Evolutionary conservation across 768 basidiomycete species (phyloP).

Genomic region (Tricholoma flavovirens): DNA sequence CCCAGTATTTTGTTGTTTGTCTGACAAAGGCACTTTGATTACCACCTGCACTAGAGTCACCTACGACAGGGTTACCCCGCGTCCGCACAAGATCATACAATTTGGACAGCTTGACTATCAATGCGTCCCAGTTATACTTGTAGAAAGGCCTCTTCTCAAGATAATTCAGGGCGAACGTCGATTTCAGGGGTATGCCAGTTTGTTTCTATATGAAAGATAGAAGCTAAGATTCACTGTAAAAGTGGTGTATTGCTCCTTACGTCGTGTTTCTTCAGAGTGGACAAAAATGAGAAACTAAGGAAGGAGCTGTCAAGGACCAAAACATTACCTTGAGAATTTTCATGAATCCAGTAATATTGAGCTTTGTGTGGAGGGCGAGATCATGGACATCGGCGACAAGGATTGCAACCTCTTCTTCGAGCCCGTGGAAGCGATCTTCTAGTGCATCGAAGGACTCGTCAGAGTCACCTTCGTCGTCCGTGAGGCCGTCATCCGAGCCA

Average conservation of each 20-base stretch:
- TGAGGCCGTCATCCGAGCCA: slow-evolving; percentile 66
- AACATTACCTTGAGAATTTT: slow-evolving; percentile 87
- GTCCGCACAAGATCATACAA: slow-evolving; percentile 94
- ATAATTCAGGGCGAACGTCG: slow-evolving; percentile 85
- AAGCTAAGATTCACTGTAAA: slow-evolving; percentile 1
- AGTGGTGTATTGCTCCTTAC: slow-evolving; percentile 30
- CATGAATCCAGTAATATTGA: slow-evolving; percentile 98
- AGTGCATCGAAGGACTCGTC: slow-evolving; percentile 63
- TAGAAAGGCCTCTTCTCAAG: slow-evolving; percentile 95
- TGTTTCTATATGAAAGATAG: slow-evolving; percentile 63
- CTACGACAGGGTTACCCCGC: slow-evolving; percentile 88
- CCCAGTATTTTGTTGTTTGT: slow-evolving; percentile 99
- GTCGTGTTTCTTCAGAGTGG: slow-evolving; percentile 75
- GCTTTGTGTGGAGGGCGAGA: slow-evolving; percentile 86
- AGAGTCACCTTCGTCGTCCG: slow-evolving; percentile 28
- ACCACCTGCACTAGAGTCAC: slow-evolving; percentile 92
- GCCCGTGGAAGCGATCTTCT: slow-evolving; percentile 77
- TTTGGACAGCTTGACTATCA: slow-evolving; percentile 94
- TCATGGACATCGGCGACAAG: slow-evolving; percentile 93
- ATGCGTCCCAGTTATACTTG: slow-evolving; percentile 91
- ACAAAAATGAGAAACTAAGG: not conserved
- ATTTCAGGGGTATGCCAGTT: slow-evolving; percentile 76
- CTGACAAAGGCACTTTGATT: slow-evolving; percentile 96
- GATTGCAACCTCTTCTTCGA: slow-evolving; percentile 93
- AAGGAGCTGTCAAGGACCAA: not conserved